These are phyloP conservation scores for Filobasidium wieringae DNA, from an alignment of 768 basidiomycete genomes.

Conservation along the genomic window DNA sequence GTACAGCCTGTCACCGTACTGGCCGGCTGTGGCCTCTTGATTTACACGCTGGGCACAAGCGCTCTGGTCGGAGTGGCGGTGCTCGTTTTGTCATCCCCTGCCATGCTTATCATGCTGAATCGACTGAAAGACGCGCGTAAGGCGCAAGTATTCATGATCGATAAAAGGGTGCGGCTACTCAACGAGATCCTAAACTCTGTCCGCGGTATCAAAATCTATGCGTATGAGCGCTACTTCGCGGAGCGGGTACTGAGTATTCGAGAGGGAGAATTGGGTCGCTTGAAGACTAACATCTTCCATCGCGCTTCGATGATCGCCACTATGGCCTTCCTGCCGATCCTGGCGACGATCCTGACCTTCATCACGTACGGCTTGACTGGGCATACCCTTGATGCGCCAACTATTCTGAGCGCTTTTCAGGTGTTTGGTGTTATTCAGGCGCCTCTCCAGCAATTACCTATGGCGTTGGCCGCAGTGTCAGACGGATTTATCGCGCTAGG, in stretches of 20 bases:
- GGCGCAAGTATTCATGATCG: slow-evolving; percentile 49
- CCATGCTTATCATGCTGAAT: slow-evolving; percentile 12
- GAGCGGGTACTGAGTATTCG: slow-evolving; percentile 21
- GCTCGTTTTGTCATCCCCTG: slow-evolving; percentile 1
- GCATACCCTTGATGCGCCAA: slow-evolving; percentile 47
- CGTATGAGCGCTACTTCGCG: slow-evolving; percentile 45
- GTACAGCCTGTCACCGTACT: slow-evolving; percentile 52
- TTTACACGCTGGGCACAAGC: slow-evolving; percentile 57
- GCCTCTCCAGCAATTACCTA: slow-evolving; percentile 27
- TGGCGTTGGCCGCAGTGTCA: slow-evolving; percentile 15
- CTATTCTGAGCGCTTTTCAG: slow-evolving; percentile 51
- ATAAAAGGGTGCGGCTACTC: slow-evolving; percentile 53
- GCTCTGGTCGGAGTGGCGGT: slow-evolving; percentile 52
- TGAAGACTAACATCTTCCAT: slow-evolving; percentile 14
- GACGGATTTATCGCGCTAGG: slow-evolving; percentile 12
- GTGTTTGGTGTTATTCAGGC: slow-evolving; percentile 45
- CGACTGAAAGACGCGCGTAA: slow-evolving; percentile 25
- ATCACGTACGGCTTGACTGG: slow-evolving; percentile 54
- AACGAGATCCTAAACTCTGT: slow-evolving; percentile 61
- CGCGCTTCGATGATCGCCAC: slow-evolving; percentile 40
- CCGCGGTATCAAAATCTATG: slow-evolving; percentile 54
- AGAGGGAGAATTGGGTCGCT: slow-evolving; percentile 22
- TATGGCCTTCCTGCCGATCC: slow-evolving; percentile 47
- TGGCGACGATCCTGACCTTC: slow-evolving; percentile 46
- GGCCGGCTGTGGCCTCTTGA: slow-evolving; percentile 53